Percentiles rank a stretch among this genome's conserved stretches.
phyloP scores from a whole-genome alignment of 768 basidiomycete genomes.

The Agaricus sinodeliciosus region DNA sequence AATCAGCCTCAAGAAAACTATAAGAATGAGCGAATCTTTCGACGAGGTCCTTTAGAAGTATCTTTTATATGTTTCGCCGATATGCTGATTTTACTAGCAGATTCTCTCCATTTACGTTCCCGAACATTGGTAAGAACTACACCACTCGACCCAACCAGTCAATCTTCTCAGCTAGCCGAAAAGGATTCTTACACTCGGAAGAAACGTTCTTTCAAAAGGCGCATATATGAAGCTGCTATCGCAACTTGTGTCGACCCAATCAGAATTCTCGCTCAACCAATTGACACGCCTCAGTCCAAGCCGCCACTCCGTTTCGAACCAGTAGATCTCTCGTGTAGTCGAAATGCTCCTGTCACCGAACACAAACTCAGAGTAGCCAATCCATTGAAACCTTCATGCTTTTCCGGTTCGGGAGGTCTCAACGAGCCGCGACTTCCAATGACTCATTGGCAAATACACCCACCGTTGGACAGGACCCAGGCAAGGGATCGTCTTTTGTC shows the following conservation, averaged over 20 bases:
- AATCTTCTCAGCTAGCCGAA: too few species aligned
- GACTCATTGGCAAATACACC: not conserved
- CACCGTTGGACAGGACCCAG: not conserved
- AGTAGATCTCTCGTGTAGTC: not conserved
- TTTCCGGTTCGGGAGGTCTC: not conserved
- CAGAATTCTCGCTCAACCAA: constrained; percentile 16
- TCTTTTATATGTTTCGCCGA: too few species aligned
- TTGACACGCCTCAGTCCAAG: constrained; percentile 6
- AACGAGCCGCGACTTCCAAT: not conserved
- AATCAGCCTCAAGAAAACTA: too few species aligned
- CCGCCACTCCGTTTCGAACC: constrained; percentile 12
- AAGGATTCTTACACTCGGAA: too few species aligned
- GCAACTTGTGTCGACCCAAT: constrained; percentile 27
- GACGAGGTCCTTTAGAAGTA: too few species aligned
- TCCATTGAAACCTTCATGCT: not conserved
- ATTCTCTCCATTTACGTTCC: not conserved
- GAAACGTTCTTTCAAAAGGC: constrained; percentile 19
- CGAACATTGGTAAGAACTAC: not conserved
- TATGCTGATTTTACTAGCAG: not conserved
- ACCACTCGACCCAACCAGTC: too few species aligned
- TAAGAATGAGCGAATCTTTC: too few species aligned
- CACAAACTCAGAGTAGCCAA: not conserved
- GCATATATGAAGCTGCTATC: constrained; percentile 29
- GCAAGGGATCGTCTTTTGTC: too few species aligned
- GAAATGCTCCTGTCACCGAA: not conserved